These are phyloP conservation scores for Nidula niveotomentosa DNA, from an alignment of 1,284 basidiomycete genomes.

Conservation along the genomic window DNA sequence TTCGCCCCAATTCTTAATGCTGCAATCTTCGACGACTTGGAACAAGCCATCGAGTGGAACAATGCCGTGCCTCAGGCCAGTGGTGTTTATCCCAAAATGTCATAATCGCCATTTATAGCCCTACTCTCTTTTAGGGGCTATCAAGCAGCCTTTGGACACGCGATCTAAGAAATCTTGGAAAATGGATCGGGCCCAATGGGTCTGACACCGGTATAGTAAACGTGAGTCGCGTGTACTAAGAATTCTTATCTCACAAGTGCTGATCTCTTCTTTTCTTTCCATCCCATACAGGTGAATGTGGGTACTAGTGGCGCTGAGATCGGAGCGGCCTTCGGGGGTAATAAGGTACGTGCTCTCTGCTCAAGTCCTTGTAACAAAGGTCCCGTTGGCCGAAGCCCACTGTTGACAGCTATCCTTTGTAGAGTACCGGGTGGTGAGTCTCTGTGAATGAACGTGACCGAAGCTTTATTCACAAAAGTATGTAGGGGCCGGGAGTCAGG, in stretches of 20 bases:
- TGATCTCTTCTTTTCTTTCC: slow-evolving; percentile 12
- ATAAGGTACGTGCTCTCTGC: slow-evolving; percentile 61
- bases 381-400: not conserved
- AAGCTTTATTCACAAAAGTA: slow-evolving; percentile 6
- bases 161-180: slow-evolving; percentile 79
- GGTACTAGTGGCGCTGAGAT: slow-evolving; percentile 96
- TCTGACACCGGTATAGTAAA: slow-evolving; percentile 88
- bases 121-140: slow-evolving; percentile 55
- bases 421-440: slow-evolving; percentile 81
- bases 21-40: slow-evolving; percentile 86
- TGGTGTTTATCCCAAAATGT: slow-evolving; percentile 10
- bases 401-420: slow-evolving; percentile 7
- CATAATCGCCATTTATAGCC: slow-evolving; percentile 12
- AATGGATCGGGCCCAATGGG: slow-evolving; percentile 89
- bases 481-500: slow-evolving; percentile 94
- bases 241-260: slow-evolving; percentile 9
- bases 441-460: slow-evolving; percentile 8
- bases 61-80: slow-evolving; percentile 83
- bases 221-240: slow-evolving; percentile 37
- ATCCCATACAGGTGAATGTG: slow-evolving; percentile 71
- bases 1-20: slow-evolving; percentile 90
- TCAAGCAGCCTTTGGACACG: slow-evolving; percentile 91
- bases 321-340: slow-evolving; percentile 84
- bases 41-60: slow-evolving; percentile 91
- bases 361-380: no score